These are phyloP conservation scores for Roridomyces roridus DNA, from an alignment of 768 basidiomycete species.

Conservation along the genomic window DNA sequence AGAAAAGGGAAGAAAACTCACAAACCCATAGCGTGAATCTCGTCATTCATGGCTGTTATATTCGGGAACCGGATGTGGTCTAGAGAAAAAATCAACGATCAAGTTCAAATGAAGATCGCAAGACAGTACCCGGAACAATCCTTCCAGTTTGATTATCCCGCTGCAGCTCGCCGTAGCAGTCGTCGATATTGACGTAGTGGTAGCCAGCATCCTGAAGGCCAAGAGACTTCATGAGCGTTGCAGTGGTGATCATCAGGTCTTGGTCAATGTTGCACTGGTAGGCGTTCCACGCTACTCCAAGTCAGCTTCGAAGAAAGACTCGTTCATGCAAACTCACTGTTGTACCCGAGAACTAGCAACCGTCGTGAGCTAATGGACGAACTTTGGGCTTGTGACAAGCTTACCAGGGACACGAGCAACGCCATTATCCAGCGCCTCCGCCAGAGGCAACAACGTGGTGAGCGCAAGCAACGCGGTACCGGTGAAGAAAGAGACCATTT, in stretches of 20 bases:
- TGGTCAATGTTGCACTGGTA: slow-evolving; percentile 45
- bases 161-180: slow-evolving; percentile 67
- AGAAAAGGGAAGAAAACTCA: slow-evolving; percentile 33
- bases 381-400: not conserved
- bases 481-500: not conserved
- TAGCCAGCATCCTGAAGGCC: slow-evolving; percentile 70
- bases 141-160: slow-evolving; percentile 51
- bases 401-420: slow-evolving; percentile 20
- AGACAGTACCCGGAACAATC: slow-evolving; percentile 54
- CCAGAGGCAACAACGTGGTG: not conserved
- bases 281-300: slow-evolving; percentile 20
- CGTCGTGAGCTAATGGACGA: not conserved
- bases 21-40: slow-evolving; percentile 67
- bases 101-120: not conserved
- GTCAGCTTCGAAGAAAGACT: not conserved
- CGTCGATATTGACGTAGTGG: slow-evolving; percentile 65
- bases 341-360: slow-evolving; percentile 19
- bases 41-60: slow-evolving; percentile 59
- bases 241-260: slow-evolving; percentile 53
- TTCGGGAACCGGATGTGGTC: slow-evolving; percentile 58
- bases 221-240: slow-evolving; percentile 60
- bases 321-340: slow-evolving; percentile 7
- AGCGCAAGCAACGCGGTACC: slow-evolving; percentile 1
- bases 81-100: slow-evolving; percentile 24
- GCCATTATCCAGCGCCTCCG: slow-evolving; percentile 18